Percentiles rank a stretch among this genome's conserved stretches.
Evolutionary conservation across 306 rosid genomes (phyloP).

Genomic region (Quercus dentata): DNA sequence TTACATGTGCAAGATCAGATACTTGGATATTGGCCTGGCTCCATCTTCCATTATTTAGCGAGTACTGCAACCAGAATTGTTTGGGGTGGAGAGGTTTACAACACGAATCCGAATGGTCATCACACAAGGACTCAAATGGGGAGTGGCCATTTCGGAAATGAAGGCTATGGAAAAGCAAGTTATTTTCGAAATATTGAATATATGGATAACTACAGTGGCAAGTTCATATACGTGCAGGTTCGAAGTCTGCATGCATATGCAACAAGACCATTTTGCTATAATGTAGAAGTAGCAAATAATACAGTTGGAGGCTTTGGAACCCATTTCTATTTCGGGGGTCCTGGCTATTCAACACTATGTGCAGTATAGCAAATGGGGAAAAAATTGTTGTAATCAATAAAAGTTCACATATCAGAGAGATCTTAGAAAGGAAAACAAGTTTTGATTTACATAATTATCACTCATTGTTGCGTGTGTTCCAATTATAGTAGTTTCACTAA

Average conservation of each 20-base stretch:
- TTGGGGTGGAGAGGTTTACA: conserved; percentile 25
- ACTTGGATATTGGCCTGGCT: conserved; percentile 29
- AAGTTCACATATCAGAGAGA: no score
- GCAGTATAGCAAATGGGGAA: not conserved
- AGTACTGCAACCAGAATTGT: not conserved
- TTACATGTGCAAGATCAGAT: not conserved
- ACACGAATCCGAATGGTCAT: not conserved
- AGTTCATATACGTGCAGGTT: not conserved
- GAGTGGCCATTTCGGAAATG: conserved; percentile 21
- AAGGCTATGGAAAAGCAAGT: conserved; percentile 19
- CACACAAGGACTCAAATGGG: conserved; percentile 35
- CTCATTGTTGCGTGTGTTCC: no score
- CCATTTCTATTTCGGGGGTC: conserved; percentile 18
- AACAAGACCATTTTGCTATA: conserved; percentile 22
- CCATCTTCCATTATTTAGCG: not conserved
- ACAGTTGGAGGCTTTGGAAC: not conserved
- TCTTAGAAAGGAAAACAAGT: no score
- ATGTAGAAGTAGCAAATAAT: not conserved
- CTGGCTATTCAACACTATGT: conserved; percentile 15
- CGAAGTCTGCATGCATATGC: not conserved
- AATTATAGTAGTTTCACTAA: no score
- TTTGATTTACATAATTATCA: no score
- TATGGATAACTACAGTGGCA: not conserved
- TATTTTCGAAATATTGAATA: conserved; percentile 12
- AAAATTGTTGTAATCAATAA: not conserved